Evolutionary conservation across 371 early-diverging fungal genomes (phyloP).

Genomic region (Zychaea mexicana): DNA sequence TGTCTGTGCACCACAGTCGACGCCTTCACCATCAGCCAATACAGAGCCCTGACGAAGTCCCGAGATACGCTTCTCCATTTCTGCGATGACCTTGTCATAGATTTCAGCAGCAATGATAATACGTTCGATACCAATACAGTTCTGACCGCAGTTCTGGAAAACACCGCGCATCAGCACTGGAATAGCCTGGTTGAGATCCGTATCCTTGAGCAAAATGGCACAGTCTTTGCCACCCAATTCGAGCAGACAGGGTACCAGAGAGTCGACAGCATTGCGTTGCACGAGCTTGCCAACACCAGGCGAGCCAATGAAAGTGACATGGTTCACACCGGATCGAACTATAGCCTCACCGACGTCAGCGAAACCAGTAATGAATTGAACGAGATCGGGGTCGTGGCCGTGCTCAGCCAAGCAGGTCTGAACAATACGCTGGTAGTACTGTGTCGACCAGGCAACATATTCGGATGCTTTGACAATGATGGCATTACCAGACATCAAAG

Average conservation of each 20-base stretch:
- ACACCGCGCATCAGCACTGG: constrained; percentile 79
- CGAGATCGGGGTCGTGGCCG: constrained; percentile 76
- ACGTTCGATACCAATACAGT: constrained; percentile 83
- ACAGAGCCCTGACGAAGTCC: constrained; percentile 72
- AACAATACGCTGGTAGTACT: constrained; percentile 67
- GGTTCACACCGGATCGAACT: constrained; percentile 63
- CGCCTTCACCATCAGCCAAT: constrained; percentile 64
- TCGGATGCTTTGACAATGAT: constrained; percentile 85
- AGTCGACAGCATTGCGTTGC: constrained; percentile 71
- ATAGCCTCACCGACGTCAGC: constrained; percentile 81
- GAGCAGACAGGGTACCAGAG: constrained; percentile 82
- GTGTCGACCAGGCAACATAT: constrained; percentile 83
- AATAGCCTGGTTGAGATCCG: constrained; percentile 66
- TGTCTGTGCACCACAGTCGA: constrained; percentile 82
- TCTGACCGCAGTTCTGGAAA: constrained; percentile 88
- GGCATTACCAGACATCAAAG: constrained; percentile 85
- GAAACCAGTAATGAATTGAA: constrained; percentile 81
- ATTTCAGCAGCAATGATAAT: constrained; percentile 68
- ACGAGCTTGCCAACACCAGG: constrained; percentile 80
- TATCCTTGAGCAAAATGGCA: constrained; percentile 77
- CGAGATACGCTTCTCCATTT: constrained; percentile 56
- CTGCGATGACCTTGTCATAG: constrained; percentile 71
- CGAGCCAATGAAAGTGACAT: constrained; percentile 87
- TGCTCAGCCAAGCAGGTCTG: constrained; percentile 65
- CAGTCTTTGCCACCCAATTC: constrained; percentile 94